These are phyloP conservation scores for Leptomonas seymouri DNA, from an alignment of 208 protist species.

Conservation along the genomic window DNA sequence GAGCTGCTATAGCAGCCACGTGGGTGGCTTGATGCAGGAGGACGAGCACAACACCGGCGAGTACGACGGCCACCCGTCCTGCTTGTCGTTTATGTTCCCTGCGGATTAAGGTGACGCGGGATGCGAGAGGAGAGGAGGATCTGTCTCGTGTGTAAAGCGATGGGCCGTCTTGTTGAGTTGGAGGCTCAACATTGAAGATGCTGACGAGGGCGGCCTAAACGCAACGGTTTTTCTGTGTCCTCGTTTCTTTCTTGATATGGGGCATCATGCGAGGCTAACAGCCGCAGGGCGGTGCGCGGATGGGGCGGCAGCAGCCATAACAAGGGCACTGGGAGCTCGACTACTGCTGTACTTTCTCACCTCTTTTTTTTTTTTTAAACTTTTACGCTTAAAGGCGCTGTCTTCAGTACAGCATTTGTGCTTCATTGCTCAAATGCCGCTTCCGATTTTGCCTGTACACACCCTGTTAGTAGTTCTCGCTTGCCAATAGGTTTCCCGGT, in stretches of 20 bases:
- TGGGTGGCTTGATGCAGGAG: constrained; percentile 13
- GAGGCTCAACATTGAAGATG: background rate
- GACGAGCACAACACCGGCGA: constrained; percentile 29
- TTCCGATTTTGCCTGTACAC: too few relatives aligned
- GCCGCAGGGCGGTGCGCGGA: background rate
- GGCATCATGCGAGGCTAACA: background rate
- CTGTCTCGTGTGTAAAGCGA: background rate
- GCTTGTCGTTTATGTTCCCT: constrained; percentile 46
- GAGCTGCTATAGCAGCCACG: constrained; percentile 53
- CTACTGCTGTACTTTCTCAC: too few relatives aligned
- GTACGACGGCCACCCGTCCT: constrained; percentile 31
- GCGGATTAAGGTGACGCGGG: constrained; percentile 14
- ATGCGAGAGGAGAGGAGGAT: background rate
- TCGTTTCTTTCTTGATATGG: background rate
- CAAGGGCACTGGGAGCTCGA: too few relatives aligned
- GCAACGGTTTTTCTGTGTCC: background rate
- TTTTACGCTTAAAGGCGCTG: too few relatives aligned
- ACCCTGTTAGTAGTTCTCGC: too few relatives aligned
- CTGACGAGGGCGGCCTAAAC: background rate
- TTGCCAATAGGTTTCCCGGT: too few relatives aligned
- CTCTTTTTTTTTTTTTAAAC: too few relatives aligned
- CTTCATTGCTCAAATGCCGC: too few relatives aligned
- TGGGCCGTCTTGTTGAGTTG: background rate
- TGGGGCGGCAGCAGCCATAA: background rate
- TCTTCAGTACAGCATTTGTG: too few relatives aligned